A percentile compares a stretch with the other conserved stretches of the same genome.
These are phyloP conservation scores for Yarrowia sp. DNA, from an alignment of 805 yeast genomes.

Conservation along the genomic window DNA sequence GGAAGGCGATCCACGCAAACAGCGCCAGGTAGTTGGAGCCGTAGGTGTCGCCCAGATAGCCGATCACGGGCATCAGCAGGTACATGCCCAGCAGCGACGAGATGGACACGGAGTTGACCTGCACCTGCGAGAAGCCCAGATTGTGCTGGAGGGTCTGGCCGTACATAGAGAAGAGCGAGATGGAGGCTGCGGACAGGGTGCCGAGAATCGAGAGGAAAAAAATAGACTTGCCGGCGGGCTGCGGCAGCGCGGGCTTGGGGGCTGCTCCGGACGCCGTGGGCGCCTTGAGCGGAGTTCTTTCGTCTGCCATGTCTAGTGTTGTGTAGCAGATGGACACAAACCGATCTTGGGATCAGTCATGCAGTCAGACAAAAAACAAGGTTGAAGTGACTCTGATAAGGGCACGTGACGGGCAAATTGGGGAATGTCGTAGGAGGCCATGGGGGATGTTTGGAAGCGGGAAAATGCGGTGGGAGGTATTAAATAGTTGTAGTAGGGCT, in stretches of 20 bases:
- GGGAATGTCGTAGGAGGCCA: not conserved
- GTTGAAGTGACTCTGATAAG: constrained; percentile 19
- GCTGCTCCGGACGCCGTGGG: not conserved
- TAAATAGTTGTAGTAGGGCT: no score
- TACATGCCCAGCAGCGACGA: constrained; percentile 79
- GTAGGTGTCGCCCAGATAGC: constrained; percentile 78
- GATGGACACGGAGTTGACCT: constrained; percentile 71
- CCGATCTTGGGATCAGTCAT: not conserved
- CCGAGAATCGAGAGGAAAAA: constrained; percentile 7
- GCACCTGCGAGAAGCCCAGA: constrained; percentile 62
- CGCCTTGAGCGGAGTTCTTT: constrained; percentile 15
- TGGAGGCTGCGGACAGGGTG: constrained; percentile 78
- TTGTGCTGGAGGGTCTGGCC: constrained; percentile 61
- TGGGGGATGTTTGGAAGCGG: not conserved
- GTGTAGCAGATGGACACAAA: not conserved
- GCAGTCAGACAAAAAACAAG: not conserved
- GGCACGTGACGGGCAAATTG: not conserved
- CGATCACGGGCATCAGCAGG: constrained; percentile 75
- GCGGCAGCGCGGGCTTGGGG: not conserved
- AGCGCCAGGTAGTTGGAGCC: constrained; percentile 74
- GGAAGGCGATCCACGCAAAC: constrained; percentile 56
- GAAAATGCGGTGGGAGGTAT: no score
- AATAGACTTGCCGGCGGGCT: not conserved
- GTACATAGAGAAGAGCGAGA: constrained; percentile 76
- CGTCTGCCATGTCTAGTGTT: not conserved